These are phyloP conservation scores for Pulveroboletus sp. DNA, from an alignment of 768 basidiomycete genomes.

Conservation along the genomic window DNA sequence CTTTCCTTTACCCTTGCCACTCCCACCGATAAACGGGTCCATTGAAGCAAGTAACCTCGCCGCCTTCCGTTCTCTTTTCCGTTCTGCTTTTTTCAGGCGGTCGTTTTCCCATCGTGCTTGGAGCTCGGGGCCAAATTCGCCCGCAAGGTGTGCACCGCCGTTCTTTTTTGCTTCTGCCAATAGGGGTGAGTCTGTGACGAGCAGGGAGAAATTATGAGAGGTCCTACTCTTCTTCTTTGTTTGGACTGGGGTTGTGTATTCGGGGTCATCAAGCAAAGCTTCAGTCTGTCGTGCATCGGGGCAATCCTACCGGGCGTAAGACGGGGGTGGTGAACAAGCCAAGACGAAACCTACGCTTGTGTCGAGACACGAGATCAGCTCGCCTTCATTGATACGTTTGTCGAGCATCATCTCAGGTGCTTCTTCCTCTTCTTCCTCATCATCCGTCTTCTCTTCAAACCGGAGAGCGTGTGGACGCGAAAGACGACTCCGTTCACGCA, in stretches of 20 bases:
- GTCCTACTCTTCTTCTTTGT: constrained; percentile 48
- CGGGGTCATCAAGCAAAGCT: constrained; percentile 24
- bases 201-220: not conserved
- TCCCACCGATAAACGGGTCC: constrained; percentile 61
- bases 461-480: constrained; percentile 11
- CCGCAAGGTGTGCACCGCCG: constrained; percentile 8
- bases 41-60: constrained; percentile 55
- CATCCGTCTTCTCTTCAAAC: constrained; percentile 13
- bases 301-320: constrained; percentile 48
- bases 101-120: constrained; percentile 76
- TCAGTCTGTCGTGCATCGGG: constrained; percentile 49
- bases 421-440: constrained; percentile 33
- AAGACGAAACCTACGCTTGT: constrained; percentile 34
- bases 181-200: too few species aligned
- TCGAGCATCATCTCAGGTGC: constrained; percentile 7
- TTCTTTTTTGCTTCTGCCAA: constrained; percentile 32
- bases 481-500: constrained; percentile 26
- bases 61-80: constrained; percentile 59
- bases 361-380: constrained; percentile 51
- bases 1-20: constrained; percentile 70
- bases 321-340: not conserved
- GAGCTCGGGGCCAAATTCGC: constrained; percentile 52
- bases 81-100: constrained; percentile 77
- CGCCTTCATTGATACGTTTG: constrained; percentile 49
- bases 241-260: constrained; percentile 13